Base-by-base conservation (phyloP, 805 yeast species). In the Saccharomycopsis schoenii region DNA sequence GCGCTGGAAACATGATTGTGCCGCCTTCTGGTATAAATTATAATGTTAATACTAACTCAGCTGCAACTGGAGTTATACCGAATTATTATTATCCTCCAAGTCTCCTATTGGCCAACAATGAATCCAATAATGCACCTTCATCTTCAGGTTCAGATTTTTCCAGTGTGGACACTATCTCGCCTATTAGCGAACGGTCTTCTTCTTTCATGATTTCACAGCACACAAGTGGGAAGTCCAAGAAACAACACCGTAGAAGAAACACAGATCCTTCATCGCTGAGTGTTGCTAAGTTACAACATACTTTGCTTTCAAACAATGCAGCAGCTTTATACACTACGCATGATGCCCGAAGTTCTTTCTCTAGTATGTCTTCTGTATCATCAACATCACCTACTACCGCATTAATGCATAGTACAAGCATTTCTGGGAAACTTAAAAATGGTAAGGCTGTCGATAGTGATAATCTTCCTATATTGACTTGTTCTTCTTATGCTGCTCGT, bases 31-130 rank as follows among this genome's bases (percentile, higher is more conserved):
- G 17, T 25, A 52, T 50, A 10, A 55, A 66, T 63, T 59, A 67
- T 63, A 61, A 64, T 69, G 57, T 63, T 66, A 11, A 59, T 60
- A 10, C 65, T 68, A 0, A 63, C 61, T 54, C 69, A 67, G 24
- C 61, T 21, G 12, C 61, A n/a, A 40, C 50, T 60, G 17, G n/a
- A 52, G 36, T 61, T 61, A 12, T 39, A 40, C 55, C 42, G 15
- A 39, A 41, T 55, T 25, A 19, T 34, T 37, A 55, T 59, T 41
- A 17, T 42, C 14, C 55, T 3, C 34, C 58, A 50, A 40, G 47
- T 25, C 21, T 19, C 50, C 25, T 43, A 29, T 2, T 50, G 40
- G 11, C 43, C 19, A 24, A 58, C 59, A 41, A 43, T 50, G 59
- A 36, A 17, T 19, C 25, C 41, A 17, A 47, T 36, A 21, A 58